Base-by-base conservation (phyloP, 345 rosid species). In the Rhodamnia argentea region DNA sequence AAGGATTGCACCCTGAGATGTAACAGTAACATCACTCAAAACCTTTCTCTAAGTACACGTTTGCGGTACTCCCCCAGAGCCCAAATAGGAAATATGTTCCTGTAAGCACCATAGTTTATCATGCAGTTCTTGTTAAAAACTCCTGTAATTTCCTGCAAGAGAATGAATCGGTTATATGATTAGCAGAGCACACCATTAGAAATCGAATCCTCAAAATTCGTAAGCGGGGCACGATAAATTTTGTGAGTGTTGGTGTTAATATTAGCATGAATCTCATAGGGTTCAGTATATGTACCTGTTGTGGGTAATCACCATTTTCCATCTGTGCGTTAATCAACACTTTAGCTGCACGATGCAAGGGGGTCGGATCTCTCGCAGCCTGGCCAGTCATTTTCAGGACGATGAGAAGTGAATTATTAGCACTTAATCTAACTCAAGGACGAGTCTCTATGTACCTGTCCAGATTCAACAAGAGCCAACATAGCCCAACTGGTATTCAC, bases 401-500 rank as follows among this genome's bases (percentile, higher is more conserved):
- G 7, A 4, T 52, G 37, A 16, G 57, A 52, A 51, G 29, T 4
- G 40, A 62, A 15, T 54, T 27, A 52, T 22, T 14, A 27, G 24
- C 56, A 16, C 20, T 15, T 82, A 13, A 13, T 7, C 7, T 27
- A 52, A n/a, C 84, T 82, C 40, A 27, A 82, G 40, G 37, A 52
- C 24, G 51, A 54, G 11, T 13, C 18, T 32, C 53, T 18, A 53
- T 15, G 81, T 82, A 94, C 97, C 92, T 96, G 98, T 47, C 94
- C 98, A 24, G 93, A 90, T 83, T 90, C 94, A 51, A 94, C 91
- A 12, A 95, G 95, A 87, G 93, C 89, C 50, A 95, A 74, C 93
- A 93, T 86, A 58, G 99, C 96, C 96, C 99, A 95, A 52, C 94
- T 87, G 4, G 99, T 93, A 84, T 94, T 92, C 53, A 93, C 96